A percentile compares a stretch with the other conserved stretches of the same genome.
These are phyloP conservation scores for Penicillium expansum DNA, from an alignment of 2,329 filamentous ascomycete genomes.

Conservation along the genomic window DNA sequence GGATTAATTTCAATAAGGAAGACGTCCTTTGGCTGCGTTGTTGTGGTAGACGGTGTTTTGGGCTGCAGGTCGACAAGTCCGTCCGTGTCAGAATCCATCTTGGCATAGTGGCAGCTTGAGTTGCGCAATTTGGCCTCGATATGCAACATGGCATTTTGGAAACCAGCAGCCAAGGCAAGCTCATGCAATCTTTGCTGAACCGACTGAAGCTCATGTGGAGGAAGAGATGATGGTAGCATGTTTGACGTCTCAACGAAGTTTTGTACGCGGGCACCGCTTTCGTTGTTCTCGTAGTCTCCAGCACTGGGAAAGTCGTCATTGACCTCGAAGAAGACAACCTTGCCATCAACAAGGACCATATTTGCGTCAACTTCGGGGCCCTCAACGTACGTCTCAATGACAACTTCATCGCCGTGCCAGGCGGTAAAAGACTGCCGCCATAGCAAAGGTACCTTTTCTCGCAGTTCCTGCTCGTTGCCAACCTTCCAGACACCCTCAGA, in stretches of 20 bases:
- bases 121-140: not conserved
- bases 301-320: not conserved
- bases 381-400: not conserved
- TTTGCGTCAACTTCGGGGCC: not conserved
- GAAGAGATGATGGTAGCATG: not conserved
- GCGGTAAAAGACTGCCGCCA: not conserved
- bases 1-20: not conserved
- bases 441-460: not conserved
- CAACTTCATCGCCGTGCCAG: not conserved
- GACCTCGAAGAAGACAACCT: not conserved
- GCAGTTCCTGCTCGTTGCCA: not conserved
- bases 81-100: not conserved
- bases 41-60: not conserved
- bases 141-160: not conserved
- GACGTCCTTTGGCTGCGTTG: not conserved
- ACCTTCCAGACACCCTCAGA: not conserved
- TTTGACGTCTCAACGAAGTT: not conserved
- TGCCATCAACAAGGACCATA: not conserved
- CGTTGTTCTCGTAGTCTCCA: not conserved
- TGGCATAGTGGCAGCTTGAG: not conserved
- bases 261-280: not conserved
- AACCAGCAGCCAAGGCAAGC: not conserved
- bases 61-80: not conserved
- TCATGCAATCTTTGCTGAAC: too few relatives aligned
- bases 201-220: not conserved